phyloP scores from a whole-genome alignment of 1,139 yeast genomes.

The Zygosaccharomyces pseudobailii region DNA sequence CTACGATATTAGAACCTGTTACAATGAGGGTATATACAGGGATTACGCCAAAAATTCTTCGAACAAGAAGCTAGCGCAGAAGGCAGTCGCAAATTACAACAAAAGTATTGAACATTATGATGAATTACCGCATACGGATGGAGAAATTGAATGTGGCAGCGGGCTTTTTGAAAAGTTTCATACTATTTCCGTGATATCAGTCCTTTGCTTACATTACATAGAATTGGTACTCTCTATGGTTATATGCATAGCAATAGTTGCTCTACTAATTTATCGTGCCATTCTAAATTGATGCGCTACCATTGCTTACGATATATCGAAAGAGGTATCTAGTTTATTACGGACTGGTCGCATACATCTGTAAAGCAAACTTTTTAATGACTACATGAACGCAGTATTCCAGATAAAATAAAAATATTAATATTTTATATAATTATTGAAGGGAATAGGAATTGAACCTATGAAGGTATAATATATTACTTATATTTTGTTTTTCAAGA shows the following conservation, averaged over 20 bases:
- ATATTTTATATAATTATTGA: too few species aligned
- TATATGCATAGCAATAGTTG: neutral
- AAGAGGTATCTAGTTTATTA: neutral
- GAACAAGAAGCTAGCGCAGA: neutral
- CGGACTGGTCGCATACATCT: neutral
- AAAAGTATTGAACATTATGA: neutral
- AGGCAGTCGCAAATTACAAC: neutral
- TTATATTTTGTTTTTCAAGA: too few species aligned
- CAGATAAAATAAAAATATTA: too few species aligned
- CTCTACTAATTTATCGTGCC: neutral
- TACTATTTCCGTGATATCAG: neutral
- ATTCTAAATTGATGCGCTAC: neutral
- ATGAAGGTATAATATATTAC: too few species aligned
- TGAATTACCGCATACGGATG: neutral
- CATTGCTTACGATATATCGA: neutral
- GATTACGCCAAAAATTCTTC: neutral
- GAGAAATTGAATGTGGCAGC: neutral
- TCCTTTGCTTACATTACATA: neutral
- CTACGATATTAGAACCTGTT: neutral
- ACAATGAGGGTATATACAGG: neutral
- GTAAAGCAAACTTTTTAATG: neutral
- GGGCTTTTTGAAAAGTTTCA: neutral
- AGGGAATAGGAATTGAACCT: too few species aligned
- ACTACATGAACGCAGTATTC: too few species aligned
- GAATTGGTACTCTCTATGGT: neutral